Evolutionary conservation across 208 protist genomes (phyloP), one percentile per base, ranked within the genome.

Genomic region (Trypanosoma cruzi): DNA sequence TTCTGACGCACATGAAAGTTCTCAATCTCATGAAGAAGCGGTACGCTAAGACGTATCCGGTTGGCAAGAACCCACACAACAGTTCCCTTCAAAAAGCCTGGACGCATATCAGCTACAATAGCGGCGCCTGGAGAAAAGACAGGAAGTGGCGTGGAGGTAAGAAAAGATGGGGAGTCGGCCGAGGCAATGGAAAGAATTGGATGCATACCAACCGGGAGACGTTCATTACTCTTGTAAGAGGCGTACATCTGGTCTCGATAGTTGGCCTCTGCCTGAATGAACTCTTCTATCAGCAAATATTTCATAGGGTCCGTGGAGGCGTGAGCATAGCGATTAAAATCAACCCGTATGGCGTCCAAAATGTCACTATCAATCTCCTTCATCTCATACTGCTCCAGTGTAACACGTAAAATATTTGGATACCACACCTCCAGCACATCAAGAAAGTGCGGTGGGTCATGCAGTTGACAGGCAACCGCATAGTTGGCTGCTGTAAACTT

Each of bases 401-500:
- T 66, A 40, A 66, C 56, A 22, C 71, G 48, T 28, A 69, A 44
- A 29, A 69, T 59, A 52, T 81, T 78, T 11, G 75, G 75, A 54
- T 81, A 77, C 53, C 58, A 78, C 36, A 66, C 64, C 56, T 74
- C 75, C 29, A 81, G 57, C 20, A 78, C 31, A 60, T 81, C 71
- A 16, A 77, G 20, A 34, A 81, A 73, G 26, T 66, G 16, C 22
- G 75, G 75, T n/a, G 75, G 71, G 48, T 81, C 72, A 44, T 61
- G 59, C 34, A 78, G 36, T 32, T 58, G 48, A 16, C 48, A 37
- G 20, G 75, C 75, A 31, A 50, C 46, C 8, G 42, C 22, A 28
- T 74, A 81, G 29, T 52, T 57, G 14, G 54, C 57, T 0, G 57
- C 18, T 13, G 58, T 73, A 52, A 81, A 78, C 44, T 72, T 64